These are phyloP conservation scores for Verticillium klebahnii DNA, from an alignment of 2,329 filamentous ascomycete species.

Conservation along the genomic window DNA sequence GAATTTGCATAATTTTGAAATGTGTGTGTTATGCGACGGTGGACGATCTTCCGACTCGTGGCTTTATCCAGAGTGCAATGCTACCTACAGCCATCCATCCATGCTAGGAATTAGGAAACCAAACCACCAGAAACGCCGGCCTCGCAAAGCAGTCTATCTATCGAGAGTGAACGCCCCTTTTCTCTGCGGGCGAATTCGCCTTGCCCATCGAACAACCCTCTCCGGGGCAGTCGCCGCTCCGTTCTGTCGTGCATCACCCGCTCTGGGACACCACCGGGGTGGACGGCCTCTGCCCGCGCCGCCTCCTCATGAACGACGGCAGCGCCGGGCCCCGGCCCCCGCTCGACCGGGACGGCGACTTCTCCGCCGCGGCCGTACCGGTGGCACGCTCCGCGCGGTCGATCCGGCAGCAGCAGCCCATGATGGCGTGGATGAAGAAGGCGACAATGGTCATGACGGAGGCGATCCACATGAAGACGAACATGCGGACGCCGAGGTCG, in stretches of 20 bases:
- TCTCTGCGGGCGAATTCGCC: slow-evolving; percentile 3
- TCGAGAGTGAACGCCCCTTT: neutral
- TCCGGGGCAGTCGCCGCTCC: neutral
- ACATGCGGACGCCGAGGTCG: slow-evolving; percentile 66
- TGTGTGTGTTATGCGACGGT: no score
- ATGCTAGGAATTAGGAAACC: neutral
- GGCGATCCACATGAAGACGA: slow-evolving; percentile 87
- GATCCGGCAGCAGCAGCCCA: slow-evolving; percentile 69
- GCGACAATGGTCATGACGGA: slow-evolving; percentile 62
- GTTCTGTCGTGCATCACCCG: no score
- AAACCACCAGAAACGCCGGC: neutral
- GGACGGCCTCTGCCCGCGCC: neutral
- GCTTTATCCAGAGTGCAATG: neutral
- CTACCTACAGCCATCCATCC: neutral
- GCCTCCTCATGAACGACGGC: slow-evolving; percentile 12
- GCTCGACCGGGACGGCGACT: slow-evolving; percentile 6
- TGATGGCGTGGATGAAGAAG: slow-evolving; percentile 67
- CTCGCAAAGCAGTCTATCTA: neutral
- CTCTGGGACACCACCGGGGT: no score
- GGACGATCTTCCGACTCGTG: no score
- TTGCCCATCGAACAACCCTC: neutral
- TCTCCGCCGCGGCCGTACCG: neutral
- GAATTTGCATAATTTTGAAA: no score
- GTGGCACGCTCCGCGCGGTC: slow-evolving; percentile 1
- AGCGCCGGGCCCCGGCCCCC: neutral